These are phyloP conservation scores for Trichodelitschia bisporula DNA, from an alignment of 495 filamentous ascomycete species.

Conservation along the genomic window DNA sequence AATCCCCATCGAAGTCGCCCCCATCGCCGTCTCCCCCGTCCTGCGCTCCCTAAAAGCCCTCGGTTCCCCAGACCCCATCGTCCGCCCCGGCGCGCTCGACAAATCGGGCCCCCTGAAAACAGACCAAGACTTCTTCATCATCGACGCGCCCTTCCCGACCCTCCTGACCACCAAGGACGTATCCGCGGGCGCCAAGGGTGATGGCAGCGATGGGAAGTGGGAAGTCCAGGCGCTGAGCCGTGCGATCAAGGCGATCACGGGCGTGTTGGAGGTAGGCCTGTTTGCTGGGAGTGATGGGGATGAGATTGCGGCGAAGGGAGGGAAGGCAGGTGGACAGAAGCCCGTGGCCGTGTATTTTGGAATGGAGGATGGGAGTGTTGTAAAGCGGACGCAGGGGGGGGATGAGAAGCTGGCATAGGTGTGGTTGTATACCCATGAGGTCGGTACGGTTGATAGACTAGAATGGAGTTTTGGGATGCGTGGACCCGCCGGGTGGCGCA, in stretches of 20 bases:
- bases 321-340: slow-evolving; percentile 47
- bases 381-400: too few species aligned
- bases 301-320: slow-evolving; percentile 30
- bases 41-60: slow-evolving; percentile 38
- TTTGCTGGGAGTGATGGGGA: slow-evolving; percentile 59
- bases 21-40: slow-evolving; percentile 49
- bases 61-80: slow-evolving; percentile 38
- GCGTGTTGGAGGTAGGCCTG: slow-evolving; percentile 77
- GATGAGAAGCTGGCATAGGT: too few species aligned
- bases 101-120: slow-evolving; percentile 74
- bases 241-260: slow-evolving; percentile 55
- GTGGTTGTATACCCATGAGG: too few species aligned
- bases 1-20: slow-evolving; percentile 83
- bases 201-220: slow-evolving; percentile 24
- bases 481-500: slow-evolving; percentile 1
- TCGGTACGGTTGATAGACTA: too few species aligned
- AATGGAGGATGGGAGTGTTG: slow-evolving; percentile 47
- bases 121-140: slow-evolving; percentile 81
- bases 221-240: slow-evolving; percentile 48
- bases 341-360: slow-evolving; percentile 90
- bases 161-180: slow-evolving; percentile 39
- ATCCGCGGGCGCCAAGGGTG: slow-evolving; percentile 4
- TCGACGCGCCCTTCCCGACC: slow-evolving; percentile 68
- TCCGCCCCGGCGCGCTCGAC: slow-evolving; percentile 38
- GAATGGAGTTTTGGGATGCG: slow-evolving; percentile 2